These are phyloP conservation scores for Psidium friedrichsthalianum DNA, from an alignment of 345 rosid genomes.

Conservation along the genomic window DNA sequence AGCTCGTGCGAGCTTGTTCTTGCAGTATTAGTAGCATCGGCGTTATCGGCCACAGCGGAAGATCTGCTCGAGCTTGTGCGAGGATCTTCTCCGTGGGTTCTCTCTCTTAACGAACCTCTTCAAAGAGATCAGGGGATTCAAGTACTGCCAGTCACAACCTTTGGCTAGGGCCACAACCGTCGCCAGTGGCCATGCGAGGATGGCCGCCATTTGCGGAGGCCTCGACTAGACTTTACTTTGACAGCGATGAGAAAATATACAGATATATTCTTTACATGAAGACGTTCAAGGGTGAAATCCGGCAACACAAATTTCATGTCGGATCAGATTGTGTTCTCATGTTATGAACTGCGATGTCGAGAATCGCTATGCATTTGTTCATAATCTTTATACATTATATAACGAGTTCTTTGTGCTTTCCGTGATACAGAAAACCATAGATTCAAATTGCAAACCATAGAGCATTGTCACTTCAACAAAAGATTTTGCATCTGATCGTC, in stretches of 20 bases:
- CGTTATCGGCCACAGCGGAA: no score
- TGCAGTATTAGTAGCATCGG: background rate
- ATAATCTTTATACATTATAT: background rate
- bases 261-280: no score
- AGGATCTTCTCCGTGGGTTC: constrained; percentile 72
- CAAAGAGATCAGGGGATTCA: constrained; percentile 52
- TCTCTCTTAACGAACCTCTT: constrained; percentile 55
- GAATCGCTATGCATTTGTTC: background rate
- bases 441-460: background rate
- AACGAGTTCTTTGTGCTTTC: background rate
- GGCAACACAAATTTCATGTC: background rate
- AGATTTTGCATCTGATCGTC: background rate
- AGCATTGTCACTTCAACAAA: background rate
- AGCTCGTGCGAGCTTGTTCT: background rate
- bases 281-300: background rate
- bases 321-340: background rate
- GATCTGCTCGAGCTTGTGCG: constrained; percentile 23
- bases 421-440: background rate
- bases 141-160: constrained; percentile 5
- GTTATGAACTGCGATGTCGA: background rate
- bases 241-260: background rate
- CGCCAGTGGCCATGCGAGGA: background rate
- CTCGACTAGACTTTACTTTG: background rate
- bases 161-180: background rate
- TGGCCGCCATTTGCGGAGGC: background rate